phyloP scores from a whole-genome alignment of 225 moss, liverwort and hornwort genomes.

The Marchantia paleacea region DNA sequence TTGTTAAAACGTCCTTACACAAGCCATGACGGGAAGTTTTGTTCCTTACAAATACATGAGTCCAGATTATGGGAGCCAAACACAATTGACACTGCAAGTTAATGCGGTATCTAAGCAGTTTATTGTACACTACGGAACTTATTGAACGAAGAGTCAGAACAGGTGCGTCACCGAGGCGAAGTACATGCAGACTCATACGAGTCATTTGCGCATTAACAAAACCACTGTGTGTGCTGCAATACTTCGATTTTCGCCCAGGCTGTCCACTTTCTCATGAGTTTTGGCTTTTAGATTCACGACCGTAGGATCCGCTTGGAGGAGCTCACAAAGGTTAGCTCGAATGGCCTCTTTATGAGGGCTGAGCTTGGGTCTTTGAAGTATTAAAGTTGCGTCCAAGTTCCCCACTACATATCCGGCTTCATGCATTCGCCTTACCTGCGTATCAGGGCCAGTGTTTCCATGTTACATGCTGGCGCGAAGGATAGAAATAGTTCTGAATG shows the following conservation, averaged over 20 bases:
- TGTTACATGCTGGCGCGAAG: not conserved
- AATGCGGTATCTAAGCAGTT: too few relatives aligned
- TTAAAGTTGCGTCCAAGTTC: slow-evolving; percentile 92
- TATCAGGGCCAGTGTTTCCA: not conserved
- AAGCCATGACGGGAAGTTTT: too few relatives aligned
- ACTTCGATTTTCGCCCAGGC: slow-evolving; percentile 88
- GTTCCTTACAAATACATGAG: too few relatives aligned
- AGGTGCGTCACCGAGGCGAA: too few relatives aligned
- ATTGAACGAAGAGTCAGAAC: too few relatives aligned
- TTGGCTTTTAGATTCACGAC: slow-evolving; percentile 90
- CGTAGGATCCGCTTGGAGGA: slow-evolving; percentile 69
- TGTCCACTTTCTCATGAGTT: slow-evolving; percentile 97
- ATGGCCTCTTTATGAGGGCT: slow-evolving; percentile 88
- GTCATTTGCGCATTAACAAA: slow-evolving; percentile 64
- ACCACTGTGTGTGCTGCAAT: slow-evolving; percentile 95
- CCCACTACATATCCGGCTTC: slow-evolving; percentile 80
- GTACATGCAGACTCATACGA: not conserved
- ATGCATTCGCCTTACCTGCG: slow-evolving; percentile 85
- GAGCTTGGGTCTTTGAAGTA: slow-evolving; percentile 87
- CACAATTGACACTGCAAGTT: too few relatives aligned
- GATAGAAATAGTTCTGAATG: not conserved
- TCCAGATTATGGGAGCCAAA: too few relatives aligned
- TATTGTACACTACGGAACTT: too few relatives aligned
- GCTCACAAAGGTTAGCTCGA: slow-evolving; percentile 70
- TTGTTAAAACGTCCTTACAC: too few relatives aligned